phyloP scores from a whole-genome alignment of 345 rosid genomes.

The Syzygium aqueum region DNA sequence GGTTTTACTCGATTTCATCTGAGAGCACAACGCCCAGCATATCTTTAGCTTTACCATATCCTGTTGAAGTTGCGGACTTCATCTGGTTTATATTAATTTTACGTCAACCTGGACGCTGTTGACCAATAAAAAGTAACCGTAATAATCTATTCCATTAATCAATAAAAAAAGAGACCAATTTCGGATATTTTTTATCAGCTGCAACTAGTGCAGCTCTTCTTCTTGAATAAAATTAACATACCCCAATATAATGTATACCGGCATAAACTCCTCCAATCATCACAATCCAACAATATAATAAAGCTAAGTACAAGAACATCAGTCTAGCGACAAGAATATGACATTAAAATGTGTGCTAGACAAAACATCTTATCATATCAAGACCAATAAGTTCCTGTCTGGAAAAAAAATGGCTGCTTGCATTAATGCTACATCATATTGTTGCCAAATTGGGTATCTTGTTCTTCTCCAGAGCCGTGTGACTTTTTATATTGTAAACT shows the following conservation, averaged over 20 bases:
- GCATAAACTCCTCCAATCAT: background rate
- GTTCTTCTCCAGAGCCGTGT: background rate
- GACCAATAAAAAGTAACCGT: background rate
- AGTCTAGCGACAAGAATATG: background rate
- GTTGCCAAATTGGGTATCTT: background rate
- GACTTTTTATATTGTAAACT: background rate
- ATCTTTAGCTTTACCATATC: background rate
- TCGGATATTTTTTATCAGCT: background rate
- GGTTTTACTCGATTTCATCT: background rate
- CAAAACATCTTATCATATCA: background rate
- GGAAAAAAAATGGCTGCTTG: background rate
- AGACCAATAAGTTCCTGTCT: background rate
- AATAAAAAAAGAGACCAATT: background rate
- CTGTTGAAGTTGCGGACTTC: background rate
- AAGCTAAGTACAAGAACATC: background rate
- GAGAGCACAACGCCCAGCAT: background rate
- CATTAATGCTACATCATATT: background rate
- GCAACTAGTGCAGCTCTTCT: background rate
- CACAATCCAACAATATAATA: background rate
- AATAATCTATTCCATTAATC: background rate
- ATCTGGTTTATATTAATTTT: background rate
- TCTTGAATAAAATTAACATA: background rate
- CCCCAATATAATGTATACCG: background rate
- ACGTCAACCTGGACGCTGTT: background rate
- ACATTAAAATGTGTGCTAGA: background rate